Base-by-base conservation (phyloP, 495 filamentous ascomycete genomes). In the Aspergillus egyptiacus region DNA sequence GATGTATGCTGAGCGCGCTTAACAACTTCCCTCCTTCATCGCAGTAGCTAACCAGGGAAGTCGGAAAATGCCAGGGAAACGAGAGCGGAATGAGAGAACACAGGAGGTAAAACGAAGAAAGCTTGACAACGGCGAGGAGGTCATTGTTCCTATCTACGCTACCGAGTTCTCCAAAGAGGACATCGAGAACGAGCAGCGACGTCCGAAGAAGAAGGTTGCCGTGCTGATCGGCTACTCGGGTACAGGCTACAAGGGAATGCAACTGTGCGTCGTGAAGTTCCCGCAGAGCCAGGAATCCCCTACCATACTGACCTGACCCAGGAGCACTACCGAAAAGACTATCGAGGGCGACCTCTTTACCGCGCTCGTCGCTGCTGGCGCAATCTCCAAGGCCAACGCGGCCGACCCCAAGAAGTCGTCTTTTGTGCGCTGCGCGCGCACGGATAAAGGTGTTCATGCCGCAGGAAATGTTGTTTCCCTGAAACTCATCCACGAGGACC, bases 381-480 rank as follows among this genome's bases (percentile, higher is more conserved):
- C 91, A 52, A 93, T 98, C 50, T 95, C 91, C 18, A 95, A 94
- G 59, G 90, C 89, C 46, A 98, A 98, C 64, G 91, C 91, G 5
- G 78, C 93, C 44, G 93, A 98, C 61, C 93, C 93, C 1, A 95
- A 91, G 64, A 98, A 98, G 66, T 96, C 91, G 6, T 87, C 88
- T 13, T 78, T 98, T 40, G 86, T 94, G 18, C 85, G 93, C 32
- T 98, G 93, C 64, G 93, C 93, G 9, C 78, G 93, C 30, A 98
- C 93, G 4, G 93, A 98, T 68, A 97, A 96, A 72, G 94, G 94
- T 46, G 93, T 98, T 2, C 94, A 97, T 63, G 93, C 93, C 2
- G 94, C 93, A 2, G 93, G 94, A 8, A 98, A 98, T 64, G 82
- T 97, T 40, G 85, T 98, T 28, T 96, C 89, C 5, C 71, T 98